Percentiles rank a stretch among this genome's conserved stretches.
Evolutionary conservation across 2,329 filamentous ascomycete genomes (phyloP).

Genomic region (Penicillium aurantiogriseum): DNA sequence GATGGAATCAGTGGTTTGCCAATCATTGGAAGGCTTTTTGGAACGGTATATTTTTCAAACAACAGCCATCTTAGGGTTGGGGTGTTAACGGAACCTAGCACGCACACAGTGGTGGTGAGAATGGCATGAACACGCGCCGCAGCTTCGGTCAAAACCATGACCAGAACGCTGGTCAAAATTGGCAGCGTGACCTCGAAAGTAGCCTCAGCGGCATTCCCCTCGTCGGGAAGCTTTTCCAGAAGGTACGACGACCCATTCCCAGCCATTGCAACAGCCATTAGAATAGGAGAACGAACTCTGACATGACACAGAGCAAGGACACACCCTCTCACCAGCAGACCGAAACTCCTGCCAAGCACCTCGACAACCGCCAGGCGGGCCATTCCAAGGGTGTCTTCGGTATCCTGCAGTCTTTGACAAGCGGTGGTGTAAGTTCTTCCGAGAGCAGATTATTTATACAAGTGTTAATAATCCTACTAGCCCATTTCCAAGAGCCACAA

Average conservation of each 20-base stretch:
- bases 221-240: slow-evolving; percentile 12
- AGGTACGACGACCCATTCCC: not conserved
- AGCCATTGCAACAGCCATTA: not conserved
- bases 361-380: not conserved
- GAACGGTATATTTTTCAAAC: not conserved
- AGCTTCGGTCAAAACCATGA: slow-evolving; percentile 1
- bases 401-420: slow-evolving; percentile 14
- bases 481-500: slow-evolving; percentile 9
- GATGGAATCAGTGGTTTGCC: slow-evolving; percentile 7
- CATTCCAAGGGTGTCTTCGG: slow-evolving; percentile 5
- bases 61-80: not conserved
- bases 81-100: slow-evolving; percentile 1
- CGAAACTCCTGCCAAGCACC: not conserved
- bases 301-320: not conserved
- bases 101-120: slow-evolving; percentile 6
- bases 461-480: not conserved
- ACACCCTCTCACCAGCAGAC: not conserved
- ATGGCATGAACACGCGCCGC: slow-evolving; percentile 6
- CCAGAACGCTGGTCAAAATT: slow-evolving; percentile 3
- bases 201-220: slow-evolving; percentile 14
- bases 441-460: accelerated
- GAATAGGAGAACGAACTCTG: not conserved
- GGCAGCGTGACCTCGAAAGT: slow-evolving; percentile 2
- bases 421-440: slow-evolving; percentile 9
- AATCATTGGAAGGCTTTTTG: not conserved